These are phyloP conservation scores for Penicillium paneum DNA, from an alignment of 2,329 filamentous ascomycete species.

Conservation along the genomic window DNA sequence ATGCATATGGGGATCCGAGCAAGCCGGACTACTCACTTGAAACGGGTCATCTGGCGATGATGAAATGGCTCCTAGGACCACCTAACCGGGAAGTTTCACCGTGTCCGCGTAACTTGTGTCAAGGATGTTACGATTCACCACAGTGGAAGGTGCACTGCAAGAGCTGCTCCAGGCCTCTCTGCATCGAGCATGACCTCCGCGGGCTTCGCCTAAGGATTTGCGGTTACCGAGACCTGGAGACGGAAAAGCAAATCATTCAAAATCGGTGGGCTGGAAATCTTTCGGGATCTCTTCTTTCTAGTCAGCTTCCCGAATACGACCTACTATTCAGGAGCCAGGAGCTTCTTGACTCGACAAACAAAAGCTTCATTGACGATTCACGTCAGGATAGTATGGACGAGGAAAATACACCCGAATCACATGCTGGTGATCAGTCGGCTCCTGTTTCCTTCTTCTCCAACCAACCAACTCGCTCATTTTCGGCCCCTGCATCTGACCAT, in stretches of 20 bases:
- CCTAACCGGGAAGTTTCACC: conserved; percentile 46
- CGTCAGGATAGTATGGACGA: conserved; percentile 28
- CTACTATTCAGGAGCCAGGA: conserved; percentile 33
- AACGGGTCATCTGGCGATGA: conserved; percentile 42
- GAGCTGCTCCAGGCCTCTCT: conserved; percentile 55
- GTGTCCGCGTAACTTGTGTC: conserved; percentile 56
- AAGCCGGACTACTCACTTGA: conserved; percentile 41
- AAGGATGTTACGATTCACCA: conserved; percentile 57
- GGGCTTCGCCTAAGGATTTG: conserved; percentile 56
- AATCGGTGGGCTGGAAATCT: conserved; percentile 22
- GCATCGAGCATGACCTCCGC: conserved; percentile 59
- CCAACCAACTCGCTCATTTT: conserved; percentile 37
- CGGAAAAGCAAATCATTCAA: conserved; percentile 47
- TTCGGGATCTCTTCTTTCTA: conserved; percentile 14
- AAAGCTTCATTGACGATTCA: conserved; percentile 37
- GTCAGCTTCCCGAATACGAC: conserved; percentile 24
- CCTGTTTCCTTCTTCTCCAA: conserved; percentile 19
- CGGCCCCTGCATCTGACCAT: conserved; percentile 40
- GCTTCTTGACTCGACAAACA: conserved; percentile 30
- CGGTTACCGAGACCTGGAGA: conserved; percentile 54
- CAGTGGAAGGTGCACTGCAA: conserved; percentile 60
- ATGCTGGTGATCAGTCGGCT: conserved; percentile 20
- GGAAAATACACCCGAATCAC: conserved; percentile 19
- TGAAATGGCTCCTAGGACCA: conserved; percentile 49
- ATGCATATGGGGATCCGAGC: conserved; percentile 41